Evolutionary conservation across 192 early-diverging fungal genomes (phyloP), one percentile per base, ranked within the genome.

Genomic region (Chytriomyces hyalinus): DNA sequence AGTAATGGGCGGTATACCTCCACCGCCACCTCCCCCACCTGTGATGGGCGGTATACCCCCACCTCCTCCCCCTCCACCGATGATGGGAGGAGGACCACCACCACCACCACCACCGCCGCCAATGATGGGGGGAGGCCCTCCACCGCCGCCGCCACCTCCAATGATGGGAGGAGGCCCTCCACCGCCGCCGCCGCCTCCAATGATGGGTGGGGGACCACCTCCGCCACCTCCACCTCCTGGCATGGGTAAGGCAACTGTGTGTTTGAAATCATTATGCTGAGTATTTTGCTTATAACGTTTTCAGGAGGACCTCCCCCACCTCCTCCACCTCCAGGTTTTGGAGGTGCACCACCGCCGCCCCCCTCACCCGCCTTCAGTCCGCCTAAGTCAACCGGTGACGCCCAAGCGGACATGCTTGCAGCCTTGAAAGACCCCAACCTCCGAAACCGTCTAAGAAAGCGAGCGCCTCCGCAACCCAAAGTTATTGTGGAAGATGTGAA

Each of bases 191-290:
- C 81, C 81, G 15, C 83, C 80, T 47, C 65, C 70, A 6, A 22
- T 53, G 67, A 6, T 24, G 46, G 72, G 67, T 1, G 81, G 78
- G 11, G 73, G 65, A 26, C 81, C 81, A 50, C 81, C 81, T 6
- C 81, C 81, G 20, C 80, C 80, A 53, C 80, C 80, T 47, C 81
- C 81, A n/a, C 81, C 81, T 76, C 81, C 81, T 47, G 80, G 80
- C 17, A 78, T 83, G 75, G 80, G 82, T n/a, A 43, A 26, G 24
- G 50, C 63, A 26, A 13, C 1, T 36, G 26, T 47, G 2, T 49
- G 1, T 13, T 68, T 28, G n/a, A 24, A n/a, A n/a, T 36, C 3
- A 13, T 71, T 70, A 59, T 28, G 36, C 10, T 22, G 45, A 3
- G 4, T 6, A 26, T 68, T 68, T 43, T 24, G 13, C n/a, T 10